Evolutionary conservation across 2,329 filamentous ascomycete genomes (phyloP).

Genomic region (Botrytis tulipae): DNA sequence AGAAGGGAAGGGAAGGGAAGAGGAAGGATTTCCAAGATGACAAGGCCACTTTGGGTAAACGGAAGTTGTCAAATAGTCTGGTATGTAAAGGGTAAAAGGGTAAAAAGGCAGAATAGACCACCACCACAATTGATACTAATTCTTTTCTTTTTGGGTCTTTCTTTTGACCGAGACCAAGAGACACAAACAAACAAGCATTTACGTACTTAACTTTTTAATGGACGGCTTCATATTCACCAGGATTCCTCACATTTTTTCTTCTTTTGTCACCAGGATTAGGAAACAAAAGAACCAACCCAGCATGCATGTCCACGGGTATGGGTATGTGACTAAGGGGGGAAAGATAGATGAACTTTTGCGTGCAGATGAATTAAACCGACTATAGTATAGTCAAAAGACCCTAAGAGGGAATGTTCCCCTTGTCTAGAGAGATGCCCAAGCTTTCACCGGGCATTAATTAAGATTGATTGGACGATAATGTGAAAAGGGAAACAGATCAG

Average conservation of each 20-base stretch:
- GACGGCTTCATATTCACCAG: background rate
- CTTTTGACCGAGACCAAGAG: too few species aligned
- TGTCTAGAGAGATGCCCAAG: background rate
- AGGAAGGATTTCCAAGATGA: background rate
- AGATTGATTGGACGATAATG: background rate
- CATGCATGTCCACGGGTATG: background rate
- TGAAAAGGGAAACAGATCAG: background rate
- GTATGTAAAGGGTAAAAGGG: background rate
- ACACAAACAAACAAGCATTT: background rate
- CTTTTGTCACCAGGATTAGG: background rate
- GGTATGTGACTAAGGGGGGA: background rate
- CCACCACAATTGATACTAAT: background rate
- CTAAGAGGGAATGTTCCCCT: background rate
- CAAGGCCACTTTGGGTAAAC: conserved; percentile 2
- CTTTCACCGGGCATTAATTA: background rate
- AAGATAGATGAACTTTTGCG: background rate
- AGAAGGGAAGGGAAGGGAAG: background rate
- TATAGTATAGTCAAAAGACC: background rate
- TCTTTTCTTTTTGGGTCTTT: background rate
- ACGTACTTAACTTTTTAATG: background rate
- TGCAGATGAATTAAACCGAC: background rate
- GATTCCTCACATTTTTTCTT: background rate
- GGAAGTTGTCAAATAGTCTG: background rate
- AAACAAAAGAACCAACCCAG: background rate
- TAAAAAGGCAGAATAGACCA: background rate